Evolutionary conservation across 2,329 filamentous ascomycete genomes (phyloP).

Genomic region (Colletotrichum euphorbiae): DNA sequence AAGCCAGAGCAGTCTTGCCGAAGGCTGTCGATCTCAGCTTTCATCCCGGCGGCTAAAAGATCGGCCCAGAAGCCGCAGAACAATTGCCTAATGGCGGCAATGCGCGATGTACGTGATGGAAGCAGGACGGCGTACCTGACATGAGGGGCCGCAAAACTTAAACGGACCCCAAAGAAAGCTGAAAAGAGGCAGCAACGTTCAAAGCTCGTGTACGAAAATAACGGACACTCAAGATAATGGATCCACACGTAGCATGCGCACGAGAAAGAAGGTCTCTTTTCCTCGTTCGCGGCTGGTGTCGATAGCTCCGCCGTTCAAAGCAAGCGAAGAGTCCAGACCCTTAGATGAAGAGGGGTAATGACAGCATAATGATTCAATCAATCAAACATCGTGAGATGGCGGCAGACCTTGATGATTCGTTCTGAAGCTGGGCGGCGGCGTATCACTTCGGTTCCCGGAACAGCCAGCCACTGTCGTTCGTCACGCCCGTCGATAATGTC

Average conservation of each 20-base stretch:
- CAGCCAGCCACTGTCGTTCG: too few species aligned
- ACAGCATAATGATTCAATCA: too few species aligned
- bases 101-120: constrained; percentile 2
- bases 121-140: not conserved
- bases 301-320: too few species aligned
- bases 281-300: not conserved
- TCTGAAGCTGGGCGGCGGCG: too few species aligned
- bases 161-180: constrained; percentile 24
- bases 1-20: not conserved
- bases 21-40: not conserved
- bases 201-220: constrained; percentile 32
- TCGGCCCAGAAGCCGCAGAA: not conserved
- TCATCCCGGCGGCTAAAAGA: constrained; percentile 17
- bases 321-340: too few species aligned
- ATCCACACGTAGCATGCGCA: not conserved
- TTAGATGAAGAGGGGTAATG: too few species aligned
- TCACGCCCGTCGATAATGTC: too few species aligned
- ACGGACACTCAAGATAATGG: not conserved
- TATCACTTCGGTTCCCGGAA: too few species aligned
- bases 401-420: too few species aligned
- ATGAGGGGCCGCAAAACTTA: constrained; percentile 2
- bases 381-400: too few species aligned
- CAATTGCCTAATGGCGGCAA: not conserved
- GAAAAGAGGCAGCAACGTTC: not conserved
- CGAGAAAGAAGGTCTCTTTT: not conserved